Percentiles rank a stretch among this genome's conserved stretches.
These are phyloP conservation scores for Knufia petricola DNA, from an alignment of 2,329 filamentous ascomycete genomes.

Conservation along the genomic window DNA sequence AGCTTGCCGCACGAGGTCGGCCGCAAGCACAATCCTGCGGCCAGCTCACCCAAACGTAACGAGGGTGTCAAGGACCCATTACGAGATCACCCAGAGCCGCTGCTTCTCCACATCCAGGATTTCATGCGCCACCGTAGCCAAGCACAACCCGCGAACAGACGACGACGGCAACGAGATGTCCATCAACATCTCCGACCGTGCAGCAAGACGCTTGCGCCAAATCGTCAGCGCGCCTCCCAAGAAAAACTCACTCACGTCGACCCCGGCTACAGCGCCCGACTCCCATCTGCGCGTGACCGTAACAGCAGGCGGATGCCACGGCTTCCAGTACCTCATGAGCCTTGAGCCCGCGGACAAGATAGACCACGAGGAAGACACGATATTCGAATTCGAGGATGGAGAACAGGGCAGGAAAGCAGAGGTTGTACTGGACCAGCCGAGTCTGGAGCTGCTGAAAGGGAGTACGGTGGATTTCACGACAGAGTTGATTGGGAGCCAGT, in stretches of 20 bases:
- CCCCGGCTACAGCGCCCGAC: conserved; percentile 43
- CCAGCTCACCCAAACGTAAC: not conserved
- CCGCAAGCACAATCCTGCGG: not conserved
- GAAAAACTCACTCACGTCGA: conserved; percentile 32
- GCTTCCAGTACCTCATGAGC: conserved; percentile 94
- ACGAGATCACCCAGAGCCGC: too few relatives aligned
- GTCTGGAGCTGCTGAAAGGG: conserved; percentile 77
- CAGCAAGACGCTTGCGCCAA: conserved; percentile 66
- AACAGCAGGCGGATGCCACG: conserved; percentile 89
- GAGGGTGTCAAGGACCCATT: not conserved
- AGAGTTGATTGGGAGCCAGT: conserved; percentile 89
- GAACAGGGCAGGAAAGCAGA: conserved; percentile 48
- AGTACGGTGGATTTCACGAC: conserved; percentile 95
- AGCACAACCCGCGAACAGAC: conserved; percentile 63
- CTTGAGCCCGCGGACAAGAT: conserved; percentile 53
- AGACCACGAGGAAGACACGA: conserved; percentile 68
- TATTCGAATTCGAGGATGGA: conserved; percentile 59
- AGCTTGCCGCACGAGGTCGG: conserved; percentile 12
- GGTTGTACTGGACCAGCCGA: conserved; percentile 79
- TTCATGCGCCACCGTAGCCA: conserved; percentile 32
- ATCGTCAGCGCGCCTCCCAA: conserved; percentile 58
- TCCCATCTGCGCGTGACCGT: conserved; percentile 86
- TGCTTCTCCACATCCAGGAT: not conserved
- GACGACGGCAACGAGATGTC: conserved; percentile 77
- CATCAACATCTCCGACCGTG: conserved; percentile 74